Percentiles rank a stretch among this genome's conserved stretches.
Evolutionary conservation across 1,284 basidiomycete species (phyloP).

Genomic region (Amylostereum areolatum): DNA sequence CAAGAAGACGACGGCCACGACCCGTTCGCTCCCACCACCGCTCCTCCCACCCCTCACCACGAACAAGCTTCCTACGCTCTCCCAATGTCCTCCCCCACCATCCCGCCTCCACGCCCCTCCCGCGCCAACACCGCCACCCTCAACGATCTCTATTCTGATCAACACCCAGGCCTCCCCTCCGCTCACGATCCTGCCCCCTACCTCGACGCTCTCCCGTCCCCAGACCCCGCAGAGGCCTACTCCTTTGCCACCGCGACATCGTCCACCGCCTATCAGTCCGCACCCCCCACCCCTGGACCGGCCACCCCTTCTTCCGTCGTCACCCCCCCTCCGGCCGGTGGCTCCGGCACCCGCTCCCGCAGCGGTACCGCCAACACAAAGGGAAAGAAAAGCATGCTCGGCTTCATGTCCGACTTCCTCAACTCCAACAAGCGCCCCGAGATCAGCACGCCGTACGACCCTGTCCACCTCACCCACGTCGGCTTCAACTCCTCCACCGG

Average conservation of each 20-base stretch:
- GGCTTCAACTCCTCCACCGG: conserved; percentile 99
- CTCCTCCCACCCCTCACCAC: conserved; percentile 11
- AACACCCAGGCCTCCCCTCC: conserved; percentile 39
- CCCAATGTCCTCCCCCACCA: conserved; percentile 27
- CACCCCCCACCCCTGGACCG: conserved; percentile 19
- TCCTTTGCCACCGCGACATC: conserved; percentile 19
- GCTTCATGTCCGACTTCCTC: conserved; percentile 79
- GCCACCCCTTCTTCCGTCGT: conserved; percentile 15
- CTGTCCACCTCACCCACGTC: conserved; percentile 99
- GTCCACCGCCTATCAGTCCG: conserved; percentile 29
- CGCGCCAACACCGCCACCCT: conserved; percentile 76
- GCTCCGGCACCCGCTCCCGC: conserved; percentile 45
- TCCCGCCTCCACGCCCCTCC: conserved; percentile 70
- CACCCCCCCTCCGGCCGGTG: conserved; percentile 19
- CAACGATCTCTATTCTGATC: conserved; percentile 57
- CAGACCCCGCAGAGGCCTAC: conserved; percentile 15
- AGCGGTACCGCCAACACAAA: conserved; percentile 59
- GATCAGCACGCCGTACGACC: conserved; percentile 98
- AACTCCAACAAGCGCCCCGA: conserved; percentile 79
- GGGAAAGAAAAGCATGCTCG: conserved; percentile 69
- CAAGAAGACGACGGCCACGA: conserved; percentile 41
- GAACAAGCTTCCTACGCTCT: conserved; percentile 9
- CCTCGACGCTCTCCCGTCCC: conserved; percentile 27
- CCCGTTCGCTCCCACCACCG: conserved; percentile 48
- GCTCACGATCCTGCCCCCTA: conserved; percentile 33